Percentiles rank a stretch among this genome's conserved stretches.
Evolutionary conservation across 352 stramenopile species (phyloP).

Genomic region (Phytophthora parvispora): DNA sequence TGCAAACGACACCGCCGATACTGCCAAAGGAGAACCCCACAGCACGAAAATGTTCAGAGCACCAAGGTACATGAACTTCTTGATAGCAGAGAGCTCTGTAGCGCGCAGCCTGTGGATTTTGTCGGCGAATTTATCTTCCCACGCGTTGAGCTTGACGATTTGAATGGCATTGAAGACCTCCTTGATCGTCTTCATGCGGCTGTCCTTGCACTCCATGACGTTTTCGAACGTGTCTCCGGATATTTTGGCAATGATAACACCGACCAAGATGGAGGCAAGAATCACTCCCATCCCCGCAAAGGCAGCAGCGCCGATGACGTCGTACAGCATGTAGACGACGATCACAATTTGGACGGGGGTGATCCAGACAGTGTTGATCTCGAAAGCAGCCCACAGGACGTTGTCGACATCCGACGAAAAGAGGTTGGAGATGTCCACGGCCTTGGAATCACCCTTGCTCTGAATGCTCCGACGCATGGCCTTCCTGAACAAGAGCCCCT

Average conservation of each 20-base stretch:
- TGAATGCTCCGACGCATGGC: conserved; percentile 41
- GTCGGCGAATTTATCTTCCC: conserved; percentile 87
- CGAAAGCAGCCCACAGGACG: conserved; percentile 43
- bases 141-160: conserved; percentile 97
- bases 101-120: conserved; percentile 77
- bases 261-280: conserved; percentile 36
- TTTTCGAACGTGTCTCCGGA: conserved; percentile 68
- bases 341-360: conserved; percentile 51
- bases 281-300: conserved; percentile 57
- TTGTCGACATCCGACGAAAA: conserved; percentile 92
- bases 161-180: conserved; percentile 96
- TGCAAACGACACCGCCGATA: conserved; percentile 62
- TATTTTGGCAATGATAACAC: conserved; percentile 65
- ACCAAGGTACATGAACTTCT: conserved; percentile 51
- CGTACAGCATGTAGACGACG: conserved; percentile 55
- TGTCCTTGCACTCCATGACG: conserved; percentile 90
- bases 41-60: conserved; percentile 65
- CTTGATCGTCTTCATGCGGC: conserved; percentile 92
- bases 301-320: conserved; percentile 47
- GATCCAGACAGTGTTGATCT: conserved; percentile 61
- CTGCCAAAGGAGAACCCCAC: conserved; percentile 53
- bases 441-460: conserved; percentile 15
- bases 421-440: conserved; percentile 93
- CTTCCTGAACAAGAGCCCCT: conserved; percentile 56
- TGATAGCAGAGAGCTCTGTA: conserved; percentile 89